Base-by-base conservation (phyloP, 768 basidiomycete species). In the Daedaleopsis nitida region DNA sequence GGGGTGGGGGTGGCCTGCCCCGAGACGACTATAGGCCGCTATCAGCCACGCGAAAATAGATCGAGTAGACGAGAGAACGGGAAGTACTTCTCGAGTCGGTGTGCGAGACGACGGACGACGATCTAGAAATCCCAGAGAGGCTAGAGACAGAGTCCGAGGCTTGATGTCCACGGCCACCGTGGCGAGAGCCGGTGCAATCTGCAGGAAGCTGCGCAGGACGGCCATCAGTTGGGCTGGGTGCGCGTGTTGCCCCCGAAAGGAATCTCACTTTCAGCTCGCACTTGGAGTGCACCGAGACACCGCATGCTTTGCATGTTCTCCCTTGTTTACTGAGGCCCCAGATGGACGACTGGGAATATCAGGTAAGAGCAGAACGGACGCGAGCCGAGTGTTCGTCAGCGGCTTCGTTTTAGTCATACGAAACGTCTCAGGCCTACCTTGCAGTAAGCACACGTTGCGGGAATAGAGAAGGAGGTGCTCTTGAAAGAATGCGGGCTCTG, bases 311-410 rank as follows among this genome's bases (percentile, higher is more conserved):
- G 76, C 92, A 94, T 7, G 88, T 91, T 76, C 92, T 94, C 37
- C 92, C 92, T 69, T 91, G 89, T 73, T 92, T 93, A 70, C 84
- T 89, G 47, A 94, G 76, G 10, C 92, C 93, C 92, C 92, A 94
- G 34, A 94, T 92, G 9, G 89, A 89, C 11, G 87, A 80, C 91
- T 93, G 48, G 9, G 12, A 24, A 16, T 17, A 27, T 48, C 32
- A 49, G 2, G 23, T 6, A 24, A 35, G 19, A 44, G 51, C 44
- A 47, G n/a, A 50, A 27, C 49, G 39, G 56, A 9, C 37, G 37
- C 4, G 16, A 14, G 52, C 32, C 32, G 45, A 24, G 59, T 35
- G 49, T 44, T 35, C 66, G 3, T 14, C 52, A 17, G 42, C 47
- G 21, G 13, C 19, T 49, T 49, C 12, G 23, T 24, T 14, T 14